Evolutionary conservation across 306 rosid species (phyloP).

Genomic region (Glycyrrhiza uralensis): DNA sequence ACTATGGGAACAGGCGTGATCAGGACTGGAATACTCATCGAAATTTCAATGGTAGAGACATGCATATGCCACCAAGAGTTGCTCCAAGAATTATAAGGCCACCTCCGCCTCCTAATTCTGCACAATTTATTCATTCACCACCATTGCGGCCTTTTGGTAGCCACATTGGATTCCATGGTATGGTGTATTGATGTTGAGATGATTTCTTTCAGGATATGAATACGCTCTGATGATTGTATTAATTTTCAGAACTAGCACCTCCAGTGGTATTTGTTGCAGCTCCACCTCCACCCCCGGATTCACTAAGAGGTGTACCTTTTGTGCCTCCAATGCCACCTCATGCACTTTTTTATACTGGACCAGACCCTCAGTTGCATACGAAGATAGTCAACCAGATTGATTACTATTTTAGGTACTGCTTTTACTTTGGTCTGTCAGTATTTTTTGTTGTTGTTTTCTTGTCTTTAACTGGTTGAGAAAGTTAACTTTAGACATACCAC

Average conservation of each 20-base stretch:
- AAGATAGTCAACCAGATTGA: constrained; percentile 75
- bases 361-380: constrained; percentile 58
- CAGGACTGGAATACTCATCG: constrained; percentile 70
- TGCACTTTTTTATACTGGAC: constrained; percentile 36
- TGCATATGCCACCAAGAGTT: constrained; percentile 49
- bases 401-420: constrained; percentile 82
- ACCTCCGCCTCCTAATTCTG: constrained; percentile 50
- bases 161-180: constrained; percentile 67
- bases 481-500: constrained; percentile 21
- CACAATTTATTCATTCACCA: constrained; percentile 46
- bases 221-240: constrained; percentile 24
- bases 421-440: background rate
- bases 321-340: constrained; percentile 46
- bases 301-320: constrained; percentile 51
- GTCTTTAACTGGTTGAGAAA: constrained; percentile 12
- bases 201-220: background rate
- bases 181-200: constrained; percentile 15
- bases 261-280: constrained; percentile 47
- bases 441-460: background rate
- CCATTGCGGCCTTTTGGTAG: constrained; percentile 49
- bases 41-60: constrained; percentile 53
- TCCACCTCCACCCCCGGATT: constrained; percentile 46
- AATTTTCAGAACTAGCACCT: constrained; percentile 47
- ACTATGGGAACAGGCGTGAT: constrained; percentile 59
- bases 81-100: constrained; percentile 53